phyloP scores from a whole-genome alignment of 2,329 filamentous ascomycete species.

The Blastomyces parvus region DNA sequence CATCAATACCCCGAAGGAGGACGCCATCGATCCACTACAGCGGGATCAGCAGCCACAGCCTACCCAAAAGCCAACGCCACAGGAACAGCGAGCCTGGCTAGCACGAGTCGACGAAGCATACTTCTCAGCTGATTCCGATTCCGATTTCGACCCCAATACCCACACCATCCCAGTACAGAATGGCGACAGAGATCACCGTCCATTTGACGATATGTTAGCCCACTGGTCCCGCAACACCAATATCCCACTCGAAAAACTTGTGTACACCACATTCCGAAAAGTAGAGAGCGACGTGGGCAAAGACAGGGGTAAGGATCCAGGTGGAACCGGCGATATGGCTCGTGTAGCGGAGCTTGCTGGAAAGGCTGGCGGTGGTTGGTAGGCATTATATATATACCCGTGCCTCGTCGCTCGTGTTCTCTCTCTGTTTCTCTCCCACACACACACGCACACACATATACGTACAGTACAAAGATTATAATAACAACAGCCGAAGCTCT shows the following conservation, averaged over 20 bases:
- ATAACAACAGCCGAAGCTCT: no score
- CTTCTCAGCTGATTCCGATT: constrained; percentile 61
- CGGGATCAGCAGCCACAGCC: constrained; percentile 19
- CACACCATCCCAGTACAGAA: constrained; percentile 23
- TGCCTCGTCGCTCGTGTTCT: not conserved
- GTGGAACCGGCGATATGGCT: constrained; percentile 57
- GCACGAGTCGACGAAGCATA: constrained; percentile 79
- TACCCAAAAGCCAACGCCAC: constrained; percentile 53
- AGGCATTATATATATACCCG: constrained; percentile 18
- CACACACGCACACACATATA: not conserved
- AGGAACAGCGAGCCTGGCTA: constrained; percentile 80
- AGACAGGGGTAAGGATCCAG: constrained; percentile 40
- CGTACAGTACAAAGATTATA: not conserved
- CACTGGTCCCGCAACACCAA: constrained; percentile 69
- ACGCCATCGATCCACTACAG: constrained; percentile 16
- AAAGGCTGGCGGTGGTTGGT: constrained; percentile 92
- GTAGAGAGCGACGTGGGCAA: constrained; percentile 95
- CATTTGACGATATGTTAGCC: constrained; percentile 46
- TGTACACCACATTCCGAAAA: constrained; percentile 79
- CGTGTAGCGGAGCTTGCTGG: constrained; percentile 79
- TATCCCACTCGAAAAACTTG: constrained; percentile 61
- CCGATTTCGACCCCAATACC: constrained; percentile 30
- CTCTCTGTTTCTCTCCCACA: not conserved
- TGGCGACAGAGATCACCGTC: constrained; percentile 22
- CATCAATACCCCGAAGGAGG: constrained; percentile 14